Conservation (phyloP, 257 asterid genomes). For the Jacaranda copaia region DNA sequence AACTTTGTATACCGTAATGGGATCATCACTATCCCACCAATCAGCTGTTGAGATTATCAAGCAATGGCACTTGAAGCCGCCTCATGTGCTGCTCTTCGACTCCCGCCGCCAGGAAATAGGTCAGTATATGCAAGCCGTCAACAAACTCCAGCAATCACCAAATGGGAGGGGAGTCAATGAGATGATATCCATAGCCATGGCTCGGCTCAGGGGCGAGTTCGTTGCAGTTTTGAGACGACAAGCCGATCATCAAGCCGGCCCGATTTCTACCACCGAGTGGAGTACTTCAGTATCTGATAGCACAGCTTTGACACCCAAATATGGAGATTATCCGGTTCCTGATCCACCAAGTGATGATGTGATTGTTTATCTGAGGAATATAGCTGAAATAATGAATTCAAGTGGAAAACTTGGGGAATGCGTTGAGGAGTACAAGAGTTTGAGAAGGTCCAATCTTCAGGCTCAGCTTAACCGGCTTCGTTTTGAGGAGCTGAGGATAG, state of each 20-base stretch:
- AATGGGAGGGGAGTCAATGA: conserved; percentile 22
- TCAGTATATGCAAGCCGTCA: conserved; percentile 53
- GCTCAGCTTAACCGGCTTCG: conserved; percentile 45
- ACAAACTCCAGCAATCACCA: conserved; percentile 38
- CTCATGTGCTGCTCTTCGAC: conserved; percentile 55
- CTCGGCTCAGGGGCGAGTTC: conserved; percentile 55
- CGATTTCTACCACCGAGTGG: conserved; percentile 43
- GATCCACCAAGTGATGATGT: conserved; percentile 38
- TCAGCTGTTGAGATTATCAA: conserved; percentile 47
- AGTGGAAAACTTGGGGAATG: conserved; percentile 39
- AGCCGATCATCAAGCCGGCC: conserved; percentile 39
- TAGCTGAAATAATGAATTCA: conserved; percentile 46
- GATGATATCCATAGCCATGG: conserved; percentile 45
- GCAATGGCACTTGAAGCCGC: conserved; percentile 46
- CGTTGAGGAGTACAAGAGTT: conserved; percentile 37
- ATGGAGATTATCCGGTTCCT: conserved; percentile 38
- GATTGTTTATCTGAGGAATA: conserved; percentile 32
- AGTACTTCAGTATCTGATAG: conserved; percentile 48
- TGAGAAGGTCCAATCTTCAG: conserved; percentile 31
- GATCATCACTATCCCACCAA: conserved; percentile 50
- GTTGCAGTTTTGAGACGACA: conserved; percentile 39
- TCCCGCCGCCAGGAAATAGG: conserved; percentile 39
- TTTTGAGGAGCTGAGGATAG: conserved; percentile 41
- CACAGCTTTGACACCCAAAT: conserved; percentile 44
- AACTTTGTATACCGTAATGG: conserved; percentile 41